Conservation (phyloP, 169 alveolate genomes). For the Perkinsus olseni region DNA sequence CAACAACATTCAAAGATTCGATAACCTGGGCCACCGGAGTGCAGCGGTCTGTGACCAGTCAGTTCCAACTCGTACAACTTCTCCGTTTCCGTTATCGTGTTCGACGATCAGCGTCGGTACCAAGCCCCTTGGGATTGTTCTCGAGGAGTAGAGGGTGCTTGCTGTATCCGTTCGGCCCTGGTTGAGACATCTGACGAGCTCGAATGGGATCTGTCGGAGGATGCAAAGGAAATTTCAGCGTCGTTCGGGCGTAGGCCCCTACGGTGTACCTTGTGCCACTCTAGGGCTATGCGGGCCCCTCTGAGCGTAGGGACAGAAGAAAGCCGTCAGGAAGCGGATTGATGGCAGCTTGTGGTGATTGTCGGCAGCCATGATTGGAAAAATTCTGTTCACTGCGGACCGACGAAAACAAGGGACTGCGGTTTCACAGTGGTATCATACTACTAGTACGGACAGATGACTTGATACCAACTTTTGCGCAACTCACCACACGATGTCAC, state of each 20-base stretch:
- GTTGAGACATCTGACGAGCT: neutral
- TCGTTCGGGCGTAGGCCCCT: neutral
- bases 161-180: neutral
- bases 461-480: no score
- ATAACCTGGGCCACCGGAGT: neutral
- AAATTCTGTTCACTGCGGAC: no score
- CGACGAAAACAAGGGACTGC: no score
- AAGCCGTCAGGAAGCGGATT: neutral
- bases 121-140: neutral
- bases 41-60: no score
- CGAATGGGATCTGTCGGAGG: neutral
- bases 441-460: no score
- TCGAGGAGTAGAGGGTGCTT: neutral
- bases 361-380: neutral
- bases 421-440: no score
- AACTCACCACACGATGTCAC: no score
- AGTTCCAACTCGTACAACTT: no score
- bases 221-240: neutral
- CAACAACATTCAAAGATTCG: neutral
- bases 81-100: neutral
- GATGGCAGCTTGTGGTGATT: neutral
- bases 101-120: neutral
- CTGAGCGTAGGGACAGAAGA: neutral
- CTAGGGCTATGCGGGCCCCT: neutral
- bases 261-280: neutral